Conservation (phyloP, 768 basidiomycete genomes). For the Neoboletus brunneissimus region DNA sequence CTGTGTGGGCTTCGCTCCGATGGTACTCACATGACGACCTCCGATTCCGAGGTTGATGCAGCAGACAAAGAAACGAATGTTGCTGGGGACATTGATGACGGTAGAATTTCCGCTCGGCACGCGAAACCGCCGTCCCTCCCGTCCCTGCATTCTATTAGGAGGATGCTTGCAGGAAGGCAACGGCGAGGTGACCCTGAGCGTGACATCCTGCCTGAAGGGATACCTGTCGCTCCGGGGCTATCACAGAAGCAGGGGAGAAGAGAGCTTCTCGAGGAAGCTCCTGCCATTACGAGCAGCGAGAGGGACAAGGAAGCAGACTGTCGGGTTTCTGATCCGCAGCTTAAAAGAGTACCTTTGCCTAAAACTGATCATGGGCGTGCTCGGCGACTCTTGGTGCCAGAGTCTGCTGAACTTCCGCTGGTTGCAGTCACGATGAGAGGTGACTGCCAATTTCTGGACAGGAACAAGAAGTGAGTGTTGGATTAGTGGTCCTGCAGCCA, state of each 20-base stretch:
- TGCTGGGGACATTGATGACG: neutral
- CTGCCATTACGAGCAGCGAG: conserved; percentile 14
- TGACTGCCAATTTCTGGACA: conserved; percentile 44
- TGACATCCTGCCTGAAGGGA: conserved; percentile 1
- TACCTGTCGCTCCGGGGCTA: neutral
- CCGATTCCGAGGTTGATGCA: conserved; percentile 10
- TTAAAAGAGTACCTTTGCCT: conserved; percentile 32
- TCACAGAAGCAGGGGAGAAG: conserved; percentile 10
- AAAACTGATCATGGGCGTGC: conserved; percentile 32
- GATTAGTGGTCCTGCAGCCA: conserved; percentile 4
- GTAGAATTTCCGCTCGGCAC: conserved; percentile 1
- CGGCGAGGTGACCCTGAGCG: conserved; percentile 3
- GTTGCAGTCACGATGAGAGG: conserved; percentile 46
- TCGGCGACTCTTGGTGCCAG: conserved; percentile 32
- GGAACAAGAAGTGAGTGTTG: conserved; percentile 28
- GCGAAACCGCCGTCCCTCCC: neutral
- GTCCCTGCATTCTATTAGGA: conserved; percentile 16
- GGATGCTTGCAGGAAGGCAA: conserved; percentile 7
- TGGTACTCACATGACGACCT: neutral
- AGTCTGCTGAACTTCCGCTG: conserved; percentile 32
- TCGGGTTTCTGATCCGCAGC: conserved; percentile 18
- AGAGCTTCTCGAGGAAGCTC: conserved; percentile 4
- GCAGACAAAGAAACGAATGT: neutral
- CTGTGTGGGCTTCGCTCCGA: neutral
- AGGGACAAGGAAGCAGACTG: conserved; percentile 13